Conservation (phyloP, 257 asterid genomes). For the Solanum virginianum region DNA sequence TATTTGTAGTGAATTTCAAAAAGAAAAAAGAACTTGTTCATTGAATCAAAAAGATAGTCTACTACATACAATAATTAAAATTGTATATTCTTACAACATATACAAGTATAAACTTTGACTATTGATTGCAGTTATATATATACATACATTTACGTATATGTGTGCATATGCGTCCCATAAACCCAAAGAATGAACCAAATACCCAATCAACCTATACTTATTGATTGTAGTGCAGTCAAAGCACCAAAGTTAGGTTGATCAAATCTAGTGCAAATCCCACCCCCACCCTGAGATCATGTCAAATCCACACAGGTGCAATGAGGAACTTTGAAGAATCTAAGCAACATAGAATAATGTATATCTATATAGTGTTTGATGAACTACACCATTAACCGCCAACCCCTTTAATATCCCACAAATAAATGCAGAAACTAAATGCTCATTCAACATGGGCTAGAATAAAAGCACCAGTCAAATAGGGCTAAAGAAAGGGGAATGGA, state of each 20-base stretch:
- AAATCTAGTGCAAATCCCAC: background rate
- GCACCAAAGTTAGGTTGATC: background rate
- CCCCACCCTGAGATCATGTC: background rate
- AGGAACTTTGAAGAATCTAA: background rate
- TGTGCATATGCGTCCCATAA: background rate
- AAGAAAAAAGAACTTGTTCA: background rate
- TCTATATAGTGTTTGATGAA: background rate
- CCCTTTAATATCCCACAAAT: background rate
- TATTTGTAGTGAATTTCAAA: too few species aligned
- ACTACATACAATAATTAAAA: background rate
- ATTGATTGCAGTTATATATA: background rate
- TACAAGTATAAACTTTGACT: background rate
- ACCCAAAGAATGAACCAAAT: background rate
- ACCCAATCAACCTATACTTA: background rate
- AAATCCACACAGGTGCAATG: background rate
- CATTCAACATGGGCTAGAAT: background rate
- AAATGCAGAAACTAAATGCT: background rate
- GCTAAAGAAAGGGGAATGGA: background rate
- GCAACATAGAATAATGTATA: background rate
- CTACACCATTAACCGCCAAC: background rate
- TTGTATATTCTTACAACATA: background rate
- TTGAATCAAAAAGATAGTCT: background rate
- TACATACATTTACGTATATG: background rate
- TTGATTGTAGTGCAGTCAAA: background rate
- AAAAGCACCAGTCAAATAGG: background rate